Evolutionary conservation across 352 stramenopile species (phyloP), one percentile per base, ranked within the genome.

Genomic region (Thalassiosira sp.): DNA sequence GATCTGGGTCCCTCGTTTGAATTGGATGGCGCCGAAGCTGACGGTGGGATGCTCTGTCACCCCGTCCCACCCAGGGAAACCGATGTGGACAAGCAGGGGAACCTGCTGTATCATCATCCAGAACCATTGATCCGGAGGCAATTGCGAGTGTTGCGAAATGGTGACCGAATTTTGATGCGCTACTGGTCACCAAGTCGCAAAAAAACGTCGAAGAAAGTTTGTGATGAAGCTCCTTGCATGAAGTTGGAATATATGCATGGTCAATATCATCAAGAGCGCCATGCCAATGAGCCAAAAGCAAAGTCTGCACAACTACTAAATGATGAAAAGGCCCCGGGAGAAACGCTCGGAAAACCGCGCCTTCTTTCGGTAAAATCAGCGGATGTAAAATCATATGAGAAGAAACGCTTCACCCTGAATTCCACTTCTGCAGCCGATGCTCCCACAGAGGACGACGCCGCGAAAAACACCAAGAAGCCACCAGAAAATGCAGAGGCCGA

Each of bases 101-200:
- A 62, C 33, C 15, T 52, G 3, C 13, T 71, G 18, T 77, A 77
- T 67, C 40, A 72, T 61, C 16, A 8, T 35, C 72, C 69, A 24
- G 69, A 84, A 74, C 0, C 28, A 18, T 68, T 88, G 25, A 56
- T 64, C 10, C 27, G 53, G 25, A 62, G 76, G 27, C 81, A 84
- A 49, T 53, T 88, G 18, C 64, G 77, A 15, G 52, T 84, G 8
- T 35, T 88, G n/a, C 51, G 60, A 3, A 46, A 76, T 56, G 76
- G 81, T 22, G 81, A 88, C 76, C 60, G 81, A 43, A 59, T 88
- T 20, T 49, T 82, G 22, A 71, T 78, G 16, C 37, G 67, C 3
- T 69, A 65, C 42, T 60, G 18, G 16, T 31, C 28, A 5, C 5
- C 25, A 11, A 61, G 25, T 5, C n/a, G 13, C 2, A 27, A 57